phyloP scores from a whole-genome alignment of 192 early-diverging fungal species.

The Allomyces arbusculus region DNA sequence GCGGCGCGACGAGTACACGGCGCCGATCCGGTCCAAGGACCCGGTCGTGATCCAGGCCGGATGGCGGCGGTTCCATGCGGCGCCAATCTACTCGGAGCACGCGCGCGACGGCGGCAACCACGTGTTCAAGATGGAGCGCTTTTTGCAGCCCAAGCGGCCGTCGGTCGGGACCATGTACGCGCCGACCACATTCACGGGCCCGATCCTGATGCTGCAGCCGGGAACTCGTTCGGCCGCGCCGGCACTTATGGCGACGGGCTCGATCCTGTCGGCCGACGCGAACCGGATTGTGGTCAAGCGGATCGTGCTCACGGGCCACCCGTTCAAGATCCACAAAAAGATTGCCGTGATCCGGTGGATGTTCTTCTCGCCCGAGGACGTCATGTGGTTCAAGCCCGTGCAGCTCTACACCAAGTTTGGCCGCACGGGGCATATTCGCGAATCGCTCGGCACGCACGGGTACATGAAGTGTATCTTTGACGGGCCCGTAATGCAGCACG shows the following conservation, averaged over 20 bases:
- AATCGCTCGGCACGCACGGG: slow-evolving; percentile 88
- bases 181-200: slow-evolving; percentile 71
- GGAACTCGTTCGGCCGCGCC: neutral
- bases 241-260: slow-evolving; percentile 57
- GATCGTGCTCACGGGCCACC: slow-evolving; percentile 80
- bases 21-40: slow-evolving; percentile 80
- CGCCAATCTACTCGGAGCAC: slow-evolving; percentile 78
- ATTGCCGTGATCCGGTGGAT: slow-evolving; percentile 85
- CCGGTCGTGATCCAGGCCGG: slow-evolving; percentile 68
- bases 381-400: slow-evolving; percentile 88
- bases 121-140: slow-evolving; percentile 89
- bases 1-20: slow-evolving; percentile 51
- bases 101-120: slow-evolving; percentile 59
- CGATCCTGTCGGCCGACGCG: slow-evolving; percentile 49
- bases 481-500: slow-evolving; percentile 69
- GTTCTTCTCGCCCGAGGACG: slow-evolving; percentile 90
- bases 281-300: slow-evolving; percentile 84
- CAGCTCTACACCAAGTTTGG: slow-evolving; percentile 82
- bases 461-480: slow-evolving; percentile 92
- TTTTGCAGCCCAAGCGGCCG: slow-evolving; percentile 50
- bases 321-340: slow-evolving; percentile 83
- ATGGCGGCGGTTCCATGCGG: slow-evolving; percentile 65
- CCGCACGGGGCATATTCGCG: slow-evolving; percentile 74
- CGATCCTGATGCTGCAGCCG: slow-evolving; percentile 62
- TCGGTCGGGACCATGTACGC: slow-evolving; percentile 75